A percentile compares a stretch with the other conserved stretches of the same genome.
These are phyloP conservation scores for Gloeopeniophorella convolvens DNA, from an alignment of 768 basidiomycete genomes.

Conservation along the genomic window DNA sequence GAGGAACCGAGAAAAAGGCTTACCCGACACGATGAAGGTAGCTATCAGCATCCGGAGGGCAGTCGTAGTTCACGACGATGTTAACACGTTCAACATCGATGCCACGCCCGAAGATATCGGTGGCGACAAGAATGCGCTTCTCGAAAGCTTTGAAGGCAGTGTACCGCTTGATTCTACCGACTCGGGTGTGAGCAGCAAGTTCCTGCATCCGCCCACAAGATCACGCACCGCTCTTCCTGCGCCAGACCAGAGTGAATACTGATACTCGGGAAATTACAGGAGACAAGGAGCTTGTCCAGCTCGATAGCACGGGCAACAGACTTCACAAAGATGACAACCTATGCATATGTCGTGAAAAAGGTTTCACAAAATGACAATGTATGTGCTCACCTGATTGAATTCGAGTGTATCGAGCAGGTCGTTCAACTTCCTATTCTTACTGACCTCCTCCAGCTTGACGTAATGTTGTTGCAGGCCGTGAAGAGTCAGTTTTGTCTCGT, in stretches of 20 bases:
- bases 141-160: conserved; percentile 99
- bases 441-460: conserved; percentile 90
- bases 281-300: conserved; percentile 89
- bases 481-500: conserved; percentile 96
- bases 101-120: conserved; percentile 98
- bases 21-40: conserved; percentile 98
- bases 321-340: conserved; percentile 99
- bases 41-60: conserved; percentile 93
- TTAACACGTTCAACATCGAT: conserved; percentile 99
- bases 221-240: conserved; percentile 89
- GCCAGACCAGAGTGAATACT: conserved; percentile 91
- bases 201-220: neutral
- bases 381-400: conserved; percentile 84
- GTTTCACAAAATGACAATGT: neutral
- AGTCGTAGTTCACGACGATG: conserved; percentile 99
- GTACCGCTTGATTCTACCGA: conserved; percentile 80
- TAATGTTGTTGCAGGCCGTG: conserved; percentile 99
- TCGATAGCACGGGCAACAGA: conserved; percentile 96
- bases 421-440: conserved; percentile 96
- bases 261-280: conserved; percentile 98
- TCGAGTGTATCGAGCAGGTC: conserved; percentile 92
- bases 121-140: conserved; percentile 97
- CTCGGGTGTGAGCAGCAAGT: conserved; percentile 8
- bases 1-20: conserved; percentile 21
- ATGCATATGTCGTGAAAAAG: neutral